Evolutionary conservation across 371 early-diverging fungal species (phyloP), one percentile per base, ranked within the genome.

Genomic region (Cokeromyces recurvatus): DNA sequence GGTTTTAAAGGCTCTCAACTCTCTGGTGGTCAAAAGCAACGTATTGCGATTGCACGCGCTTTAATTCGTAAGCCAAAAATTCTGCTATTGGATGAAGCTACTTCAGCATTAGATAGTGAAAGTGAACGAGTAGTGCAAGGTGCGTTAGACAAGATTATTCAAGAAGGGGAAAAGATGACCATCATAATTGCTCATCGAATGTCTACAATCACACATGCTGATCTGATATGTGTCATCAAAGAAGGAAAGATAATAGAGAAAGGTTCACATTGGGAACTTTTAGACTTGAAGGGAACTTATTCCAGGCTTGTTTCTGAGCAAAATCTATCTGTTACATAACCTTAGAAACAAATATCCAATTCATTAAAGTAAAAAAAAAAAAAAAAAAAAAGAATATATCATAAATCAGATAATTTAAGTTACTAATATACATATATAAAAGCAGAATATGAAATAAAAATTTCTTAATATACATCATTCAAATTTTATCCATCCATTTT

Each of bases 61-160:
- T 38, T 84, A 54, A 81, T 97, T 53, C 85, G 88, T 43, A 82
- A 94, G 47, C 94, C 94, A 15, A 78, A 71, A 43, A 79, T 97
- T 9, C 66, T 97, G 38, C 65, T 98, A 23, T 66, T 98, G 31
- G 99, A 99, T 62, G 99, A 99, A 60, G 95, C 98, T 4, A 49
- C 71, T 94, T 87, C 90, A 10, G 94, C 95, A 0, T 56, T 97
- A 41, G 95, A 96, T 63, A 82, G 87, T 21, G 83, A 89, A 53
- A 84, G 86, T 37, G 99, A 99, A 63, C 81, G 79, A 47, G 60
- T 89, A 17, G 91, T 98, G 5, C 92, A 97, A 55, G 77, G 75
- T 35, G 96, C 93, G 0, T 66, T 98, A 29, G 88, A 90, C 54
- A 70, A 59, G 20, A 89, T 92, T 6, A 52, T 81, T 2, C 60